A percentile compares a stretch with the other conserved stretches of the same genome.
Conservation (phyloP, 1,284 basidiomycete genomes). For the Sphagnurus paluster region DNA sequence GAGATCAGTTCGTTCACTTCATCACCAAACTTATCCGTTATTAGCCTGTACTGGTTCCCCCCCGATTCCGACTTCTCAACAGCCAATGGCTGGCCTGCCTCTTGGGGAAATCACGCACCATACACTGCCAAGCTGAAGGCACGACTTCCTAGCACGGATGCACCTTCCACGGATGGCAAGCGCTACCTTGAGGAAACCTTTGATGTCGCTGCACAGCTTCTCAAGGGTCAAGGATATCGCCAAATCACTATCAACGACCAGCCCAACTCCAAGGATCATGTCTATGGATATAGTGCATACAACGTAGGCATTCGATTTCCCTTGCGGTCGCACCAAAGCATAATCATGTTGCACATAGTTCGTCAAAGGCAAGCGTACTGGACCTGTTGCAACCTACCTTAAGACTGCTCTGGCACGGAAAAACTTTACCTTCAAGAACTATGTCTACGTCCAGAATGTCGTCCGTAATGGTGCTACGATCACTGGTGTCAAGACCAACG, state of each 20-base stretch:
- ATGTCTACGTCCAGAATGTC: conserved; percentile 51
- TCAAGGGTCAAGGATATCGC: conserved; percentile 48
- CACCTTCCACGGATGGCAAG: conserved; percentile 58
- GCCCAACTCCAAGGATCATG: conserved; percentile 57
- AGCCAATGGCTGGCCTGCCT: conserved; percentile 51
- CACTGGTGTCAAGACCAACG: conserved; percentile 61
- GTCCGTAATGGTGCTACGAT: conserved; percentile 59
- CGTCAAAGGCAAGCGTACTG: conserved; percentile 54
- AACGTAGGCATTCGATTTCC: conserved; percentile 35
- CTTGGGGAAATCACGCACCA: conserved; percentile 50
- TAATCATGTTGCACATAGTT: conserved; percentile 39
- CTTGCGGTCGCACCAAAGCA: not conserved
- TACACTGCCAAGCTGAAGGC: conserved; percentile 49
- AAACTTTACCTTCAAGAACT: conserved; percentile 53
- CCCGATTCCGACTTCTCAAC: conserved; percentile 51
- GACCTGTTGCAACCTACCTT: conserved; percentile 59
- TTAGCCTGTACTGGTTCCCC: conserved; percentile 59
- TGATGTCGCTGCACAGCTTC: conserved; percentile 42
- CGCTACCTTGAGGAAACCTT: conserved; percentile 55
- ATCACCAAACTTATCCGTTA: not conserved
- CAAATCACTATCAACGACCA: conserved; percentile 56
- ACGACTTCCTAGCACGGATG: conserved; percentile 57
- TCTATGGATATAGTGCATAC: conserved; percentile 55
- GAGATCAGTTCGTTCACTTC: not conserved
- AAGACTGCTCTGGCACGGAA: conserved; percentile 49